Evolutionary conservation across 148 eudicot species (phyloP), one percentile per base, ranked within the genome.

Genomic region (Rhododendron molle): DNA sequence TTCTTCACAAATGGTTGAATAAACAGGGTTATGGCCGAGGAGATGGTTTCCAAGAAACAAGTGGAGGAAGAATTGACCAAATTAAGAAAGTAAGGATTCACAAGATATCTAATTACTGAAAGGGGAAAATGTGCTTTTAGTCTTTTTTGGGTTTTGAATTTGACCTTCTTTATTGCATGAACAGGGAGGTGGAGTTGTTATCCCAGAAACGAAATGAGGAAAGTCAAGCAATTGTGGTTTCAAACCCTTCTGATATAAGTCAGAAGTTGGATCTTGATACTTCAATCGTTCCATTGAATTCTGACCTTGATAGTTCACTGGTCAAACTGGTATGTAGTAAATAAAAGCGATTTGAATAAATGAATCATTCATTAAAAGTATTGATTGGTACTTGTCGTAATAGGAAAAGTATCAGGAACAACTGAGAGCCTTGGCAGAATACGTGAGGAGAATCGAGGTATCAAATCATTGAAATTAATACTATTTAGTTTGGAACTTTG

Each of bases 161-260:
- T 77, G 47, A 60, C 13, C 6, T 65, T 73, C 11, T 76, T 85
- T 44, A 46, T 74, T 90, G 85, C 32, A 7, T 87, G 43, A 69
- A 81, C 86, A 93, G 96, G 76, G 92, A 93, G 85, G 82, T 92
- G 84, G 86, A 89, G 85, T 65, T 89, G 40, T 50, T 56, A 30
- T 80, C 88, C 8, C 85, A 86, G 69, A 90, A 86, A 65, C 74
- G 82, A 74, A 67, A 83, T 54, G 83, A 88, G 83, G 88, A 92
- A 85, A 79, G 46, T 62, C 85, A 80, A 85, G 84, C 84, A 71
- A 83, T 81, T n/a, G 85, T 71, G 72, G 86, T 80, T 60, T 81
- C 89, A 81, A 18, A 65, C 60, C 78, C 62, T 71, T 80, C 44
- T 23, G 40, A 9, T 38, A 69, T 26, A 12, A 54, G 86, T 80